phyloP scores from a whole-genome alignment of 352 stramenopile genomes.

The Globisporangium radiosum region DNA sequence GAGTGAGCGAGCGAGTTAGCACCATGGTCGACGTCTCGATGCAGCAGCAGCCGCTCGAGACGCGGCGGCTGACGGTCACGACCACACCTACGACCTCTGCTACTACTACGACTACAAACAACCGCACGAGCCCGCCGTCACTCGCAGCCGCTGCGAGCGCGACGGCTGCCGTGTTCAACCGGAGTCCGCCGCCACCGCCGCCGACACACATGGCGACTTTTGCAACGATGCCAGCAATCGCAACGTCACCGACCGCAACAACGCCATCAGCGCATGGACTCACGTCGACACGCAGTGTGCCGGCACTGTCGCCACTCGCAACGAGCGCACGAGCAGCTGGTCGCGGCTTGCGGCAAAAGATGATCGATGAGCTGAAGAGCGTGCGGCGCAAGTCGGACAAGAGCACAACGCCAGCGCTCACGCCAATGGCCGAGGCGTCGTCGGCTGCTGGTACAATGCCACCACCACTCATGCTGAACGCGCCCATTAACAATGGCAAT shows the following conservation, averaged over 20 bases:
- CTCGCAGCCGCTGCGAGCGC: neutral
- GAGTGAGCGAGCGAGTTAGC: conserved; percentile 4
- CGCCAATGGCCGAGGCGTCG: conserved; percentile 21
- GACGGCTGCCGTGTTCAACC: neutral
- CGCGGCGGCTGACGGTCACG: neutral
- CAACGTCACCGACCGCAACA: neutral
- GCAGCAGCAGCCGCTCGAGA: conserved; percentile 4
- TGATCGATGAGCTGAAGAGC: conserved; percentile 69
- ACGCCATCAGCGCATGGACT: conserved; percentile 1
- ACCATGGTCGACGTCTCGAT: conserved; percentile 26
- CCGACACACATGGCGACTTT: neutral
- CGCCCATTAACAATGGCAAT: neutral
- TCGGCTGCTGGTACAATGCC: conserved; percentile 4
- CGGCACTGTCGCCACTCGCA: conserved; percentile 7
- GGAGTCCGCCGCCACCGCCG: neutral
- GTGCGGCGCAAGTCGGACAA: conserved; percentile 33
- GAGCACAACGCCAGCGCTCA: conserved; percentile 10
- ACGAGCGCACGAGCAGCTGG: conserved; percentile 4
- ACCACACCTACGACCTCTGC: neutral
- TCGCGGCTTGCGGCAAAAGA: conserved; percentile 41
- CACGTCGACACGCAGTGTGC: neutral
- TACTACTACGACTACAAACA: neutral
- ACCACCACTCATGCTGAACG: conserved; percentile 28
- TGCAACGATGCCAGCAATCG: neutral
- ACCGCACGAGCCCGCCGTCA: neutral